Percentiles rank a stretch among this genome's conserved stretches.
These are phyloP conservation scores for Hypoxylon sp. DNA, from an alignment of 2,329 filamentous ascomycete genomes.

Conservation along the genomic window DNA sequence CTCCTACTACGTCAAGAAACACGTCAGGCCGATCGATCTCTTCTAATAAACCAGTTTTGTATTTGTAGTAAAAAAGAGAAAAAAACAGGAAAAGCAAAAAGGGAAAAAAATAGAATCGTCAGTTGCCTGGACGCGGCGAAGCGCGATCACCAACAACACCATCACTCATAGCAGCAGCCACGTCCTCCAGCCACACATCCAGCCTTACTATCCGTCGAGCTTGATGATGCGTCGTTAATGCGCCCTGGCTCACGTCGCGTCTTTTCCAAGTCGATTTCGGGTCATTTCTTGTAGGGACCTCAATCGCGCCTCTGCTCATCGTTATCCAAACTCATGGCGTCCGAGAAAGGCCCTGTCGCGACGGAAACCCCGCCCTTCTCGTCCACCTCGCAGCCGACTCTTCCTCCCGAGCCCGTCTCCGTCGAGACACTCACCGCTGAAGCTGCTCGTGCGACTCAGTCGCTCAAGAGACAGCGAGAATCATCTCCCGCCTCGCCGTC, in stretches of 20 bases:
- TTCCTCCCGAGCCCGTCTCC: conserved; percentile 48
- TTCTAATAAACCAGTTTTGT: neutral
- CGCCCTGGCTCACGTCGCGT: conserved; percentile 40
- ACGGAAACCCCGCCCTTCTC: conserved; percentile 57
- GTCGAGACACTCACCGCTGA: conserved; percentile 53
- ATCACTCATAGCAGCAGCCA: conserved; percentile 45
- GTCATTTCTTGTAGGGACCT: conserved; percentile 38
- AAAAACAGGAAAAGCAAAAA: conserved; percentile 10
- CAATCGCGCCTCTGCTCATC: conserved; percentile 36
- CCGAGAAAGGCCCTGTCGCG: conserved; percentile 61
- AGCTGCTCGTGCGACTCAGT: conserved; percentile 47
- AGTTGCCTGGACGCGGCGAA: conserved; percentile 35
- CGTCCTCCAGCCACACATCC: conserved; percentile 48
- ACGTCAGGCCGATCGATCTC: neutral
- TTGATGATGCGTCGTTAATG: conserved; percentile 47
- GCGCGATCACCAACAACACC: conserved; percentile 45
- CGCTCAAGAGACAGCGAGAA: conserved; percentile 59
- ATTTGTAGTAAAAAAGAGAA: conserved; percentile 3
- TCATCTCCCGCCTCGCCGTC: conserved; percentile 53
- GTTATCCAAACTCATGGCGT: conserved; percentile 56
- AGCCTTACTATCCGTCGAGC: conserved; percentile 42
- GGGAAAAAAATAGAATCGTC: conserved; percentile 15
- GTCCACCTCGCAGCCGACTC: conserved; percentile 47
- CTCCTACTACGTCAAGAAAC: conserved; percentile 14
- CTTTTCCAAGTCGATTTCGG: conserved; percentile 32